Evolutionary conservation across 805 yeast species (phyloP).

Genomic region (Dipodascopsis uninucleata): DNA sequence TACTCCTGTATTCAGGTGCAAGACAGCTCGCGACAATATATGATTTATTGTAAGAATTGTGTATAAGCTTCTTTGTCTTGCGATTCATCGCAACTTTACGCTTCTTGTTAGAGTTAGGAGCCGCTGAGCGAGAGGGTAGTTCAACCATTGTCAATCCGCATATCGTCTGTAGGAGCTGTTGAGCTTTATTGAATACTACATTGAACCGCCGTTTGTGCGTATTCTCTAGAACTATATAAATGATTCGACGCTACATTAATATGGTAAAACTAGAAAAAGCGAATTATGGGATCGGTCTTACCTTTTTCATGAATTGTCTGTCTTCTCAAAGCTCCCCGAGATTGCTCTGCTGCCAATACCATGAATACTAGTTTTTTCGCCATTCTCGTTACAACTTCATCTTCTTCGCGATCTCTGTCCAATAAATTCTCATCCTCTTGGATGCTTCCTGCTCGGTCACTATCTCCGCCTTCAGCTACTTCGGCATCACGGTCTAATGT

Average conservation of each 20-base stretch:
- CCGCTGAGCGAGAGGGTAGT: constrained; percentile 14
- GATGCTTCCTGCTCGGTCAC: not conserved
- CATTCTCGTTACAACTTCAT: constrained; percentile 19
- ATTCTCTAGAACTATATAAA: constrained; percentile 17
- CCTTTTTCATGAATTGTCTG: constrained; percentile 17
- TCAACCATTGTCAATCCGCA: constrained; percentile 19
- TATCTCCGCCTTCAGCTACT: not conserved
- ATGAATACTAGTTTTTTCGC: constrained; percentile 21
- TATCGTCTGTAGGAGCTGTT: constrained; percentile 3
- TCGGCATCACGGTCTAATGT: not conserved
- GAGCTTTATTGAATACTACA: constrained; percentile 16
- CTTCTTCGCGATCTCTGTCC: not conserved
- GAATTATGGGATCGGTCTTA: not conserved
- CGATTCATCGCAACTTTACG: not conserved
- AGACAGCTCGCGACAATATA: no score
- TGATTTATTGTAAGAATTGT: constrained; percentile 8
- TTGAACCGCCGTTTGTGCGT: constrained; percentile 15
- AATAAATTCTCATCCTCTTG: constrained; percentile 3
- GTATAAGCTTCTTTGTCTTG: constrained; percentile 6
- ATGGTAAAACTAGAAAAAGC: not conserved
- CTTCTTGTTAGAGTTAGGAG: not conserved
- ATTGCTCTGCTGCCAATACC: constrained; percentile 16
- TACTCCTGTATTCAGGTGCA: no score
- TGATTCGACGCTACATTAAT: no score
- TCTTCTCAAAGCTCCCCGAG: constrained; percentile 18